Base-by-base conservation (phyloP, 768 basidiomycete species). In the Peribolospora baueri region DNA sequence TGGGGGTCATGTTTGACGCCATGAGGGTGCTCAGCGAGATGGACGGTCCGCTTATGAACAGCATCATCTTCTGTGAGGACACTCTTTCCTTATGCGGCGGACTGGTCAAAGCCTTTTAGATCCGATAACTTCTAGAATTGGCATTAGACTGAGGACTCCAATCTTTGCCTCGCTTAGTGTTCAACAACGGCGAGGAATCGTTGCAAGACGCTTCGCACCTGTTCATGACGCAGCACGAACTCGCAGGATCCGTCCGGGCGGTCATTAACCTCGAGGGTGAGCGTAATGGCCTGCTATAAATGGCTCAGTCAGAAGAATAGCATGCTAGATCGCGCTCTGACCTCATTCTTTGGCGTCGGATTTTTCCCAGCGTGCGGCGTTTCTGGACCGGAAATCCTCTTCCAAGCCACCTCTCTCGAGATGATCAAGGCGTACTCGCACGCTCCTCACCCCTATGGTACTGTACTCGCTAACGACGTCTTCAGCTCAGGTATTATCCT, bases 111-210 rank as follows among this genome's bases (percentile, higher is more conserved):
- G 3, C 48, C 7, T 14, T 39, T 48, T 11, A 10, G 7, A 46
- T 43, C 14, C 38, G 1, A 38, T n/a, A 46, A 50, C 10, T 46
- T 48, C 38, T 25, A 25, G 25, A 1, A 25, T 25, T 25, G 25
- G 25, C 25, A 25, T 25, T 25, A 25, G 13, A 8, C 39, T 25
- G 4, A 37, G 11, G 40, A 2, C 13, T 0, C 13, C 43, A 51
- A 54, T 10, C 14, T 58, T 52, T 57, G 39, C 37, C 51, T 46
- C 45, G 48, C 58, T 25, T 25, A 88, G 85, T 97, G 58, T 93
- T 91, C 71, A 95, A 95, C 61, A 75, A 91, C 58, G 91, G 82
- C 8, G 90, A 97, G 67, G 90, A 97, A 65, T 85, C 82, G 1
- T 69, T 97, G 40, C 91, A 95, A 66, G 91, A 95, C 63, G 88